Percentiles rank a stretch among this genome's conserved stretches.
Evolutionary conservation across 176 grass and related monocot genomes (phyloP).

Genomic region (Juncus effusus): DNA sequence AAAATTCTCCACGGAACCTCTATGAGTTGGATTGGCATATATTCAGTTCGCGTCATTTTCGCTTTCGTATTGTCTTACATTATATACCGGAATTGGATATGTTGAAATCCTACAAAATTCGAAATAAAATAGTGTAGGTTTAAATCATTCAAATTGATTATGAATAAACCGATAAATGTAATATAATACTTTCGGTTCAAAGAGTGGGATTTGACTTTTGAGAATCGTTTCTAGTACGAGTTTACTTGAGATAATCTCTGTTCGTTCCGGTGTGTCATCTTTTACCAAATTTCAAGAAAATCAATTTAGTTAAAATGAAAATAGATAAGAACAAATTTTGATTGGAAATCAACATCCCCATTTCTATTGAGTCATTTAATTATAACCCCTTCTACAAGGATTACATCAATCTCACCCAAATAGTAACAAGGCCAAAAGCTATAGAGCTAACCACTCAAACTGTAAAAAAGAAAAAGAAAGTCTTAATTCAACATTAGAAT

Average conservation of each 20-base stretch:
- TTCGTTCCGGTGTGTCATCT: too few species aligned
- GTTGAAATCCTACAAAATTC: too few species aligned
- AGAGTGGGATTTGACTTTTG: too few species aligned
- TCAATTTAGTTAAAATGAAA: background rate
- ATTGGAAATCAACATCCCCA: constrained; percentile 15
- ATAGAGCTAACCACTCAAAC: constrained; percentile 25
- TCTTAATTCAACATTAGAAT: constrained; percentile 17
- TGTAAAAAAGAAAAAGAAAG: constrained; percentile 15
- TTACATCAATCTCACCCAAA: constrained; percentile 10
- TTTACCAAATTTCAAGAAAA: background rate
- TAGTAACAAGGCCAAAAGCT: constrained; percentile 20
- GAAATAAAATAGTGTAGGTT: too few species aligned
- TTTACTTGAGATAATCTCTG: too few species aligned
- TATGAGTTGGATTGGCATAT: constrained; percentile 5
- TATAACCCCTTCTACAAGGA: constrained; percentile 19
- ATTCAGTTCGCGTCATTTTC: background rate
- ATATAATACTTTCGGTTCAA: too few species aligned
- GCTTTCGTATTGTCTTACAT: too few species aligned
- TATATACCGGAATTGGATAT: too few species aligned
- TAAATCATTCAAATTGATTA: too few species aligned
- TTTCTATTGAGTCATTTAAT: background rate
- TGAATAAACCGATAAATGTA: too few species aligned
- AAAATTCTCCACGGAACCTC: constrained; percentile 24
- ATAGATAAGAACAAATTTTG: background rate
- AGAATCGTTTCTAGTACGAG: too few species aligned